Conservation (phyloP, 2,329 filamentous ascomycete genomes). For the Fusarium sambucinum region DNA sequence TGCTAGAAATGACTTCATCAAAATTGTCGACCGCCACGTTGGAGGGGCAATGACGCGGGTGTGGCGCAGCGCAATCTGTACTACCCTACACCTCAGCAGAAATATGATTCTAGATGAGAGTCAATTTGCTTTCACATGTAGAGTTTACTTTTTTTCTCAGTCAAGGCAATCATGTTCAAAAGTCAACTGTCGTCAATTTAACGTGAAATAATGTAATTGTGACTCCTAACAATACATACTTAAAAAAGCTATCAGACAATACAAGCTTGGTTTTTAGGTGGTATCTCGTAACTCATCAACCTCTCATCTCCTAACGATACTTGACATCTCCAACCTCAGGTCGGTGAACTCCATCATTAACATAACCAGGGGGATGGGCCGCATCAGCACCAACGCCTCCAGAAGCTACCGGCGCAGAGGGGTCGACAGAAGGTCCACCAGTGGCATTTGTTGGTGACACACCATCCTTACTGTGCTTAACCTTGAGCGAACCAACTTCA, state of each 20-base stretch:
- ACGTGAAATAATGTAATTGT: background rate
- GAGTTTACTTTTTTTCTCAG: background rate
- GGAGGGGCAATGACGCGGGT: slow-evolving; percentile 44
- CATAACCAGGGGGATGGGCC: slow-evolving; percentile 42
- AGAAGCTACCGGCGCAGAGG: slow-evolving; percentile 21
- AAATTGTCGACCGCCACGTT: slow-evolving; percentile 36
- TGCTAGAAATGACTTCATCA: slow-evolving; percentile 46
- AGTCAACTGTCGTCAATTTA: background rate
- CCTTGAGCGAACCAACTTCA: slow-evolving; percentile 48
- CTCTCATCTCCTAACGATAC: slow-evolving; percentile 30
- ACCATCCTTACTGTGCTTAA: slow-evolving; percentile 35
- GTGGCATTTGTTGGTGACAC: slow-evolving; percentile 16
- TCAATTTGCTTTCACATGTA: background rate
- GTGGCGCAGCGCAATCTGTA: slow-evolving; percentile 20
- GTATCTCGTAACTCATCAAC: slow-evolving; percentile 34
- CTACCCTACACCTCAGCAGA: slow-evolving; percentile 14
- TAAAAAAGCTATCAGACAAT: background rate
- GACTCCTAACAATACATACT: slow-evolving; percentile 1
- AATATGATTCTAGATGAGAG: background rate
- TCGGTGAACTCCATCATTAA: slow-evolving; percentile 41
- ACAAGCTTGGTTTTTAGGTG: slow-evolving; percentile 10
- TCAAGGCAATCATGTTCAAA: background rate
- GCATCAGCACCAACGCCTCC: slow-evolving; percentile 12
- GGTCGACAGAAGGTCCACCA: slow-evolving; percentile 20
- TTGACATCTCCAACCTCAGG: slow-evolving; percentile 46